These are phyloP conservation scores for Suillus brevipes DNA, from an alignment of 768 basidiomycete species.

Conservation along the genomic window DNA sequence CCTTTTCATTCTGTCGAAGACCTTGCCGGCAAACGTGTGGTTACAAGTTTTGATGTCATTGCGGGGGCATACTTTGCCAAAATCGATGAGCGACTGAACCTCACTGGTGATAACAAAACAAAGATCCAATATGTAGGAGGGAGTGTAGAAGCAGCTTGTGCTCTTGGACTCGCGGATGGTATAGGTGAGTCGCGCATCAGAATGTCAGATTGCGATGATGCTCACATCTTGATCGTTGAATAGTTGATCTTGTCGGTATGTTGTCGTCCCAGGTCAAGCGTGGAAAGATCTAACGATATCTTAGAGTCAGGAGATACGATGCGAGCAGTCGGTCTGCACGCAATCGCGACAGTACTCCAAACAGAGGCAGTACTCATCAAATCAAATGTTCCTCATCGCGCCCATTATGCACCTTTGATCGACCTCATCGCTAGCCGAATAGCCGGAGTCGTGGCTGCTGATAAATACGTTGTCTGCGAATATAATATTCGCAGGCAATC, in stretches of 20 bases:
- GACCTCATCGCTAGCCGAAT: constrained; percentile 74
- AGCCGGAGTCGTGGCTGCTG: constrained; percentile 86
- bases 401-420: constrained; percentile 66
- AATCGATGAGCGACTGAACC: constrained; percentile 55
- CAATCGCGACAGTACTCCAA: constrained; percentile 85
- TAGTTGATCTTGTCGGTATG: constrained; percentile 90
- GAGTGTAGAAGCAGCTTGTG: constrained; percentile 97
- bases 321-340: constrained; percentile 94
- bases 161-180: constrained; percentile 93
- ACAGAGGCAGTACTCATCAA: constrained; percentile 94
- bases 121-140: constrained; percentile 95
- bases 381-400: constrained; percentile 62
- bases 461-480: constrained; percentile 85
- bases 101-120: constrained; percentile 62
- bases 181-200: constrained; percentile 61
- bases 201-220: constrained; percentile 3
- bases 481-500: constrained; percentile 82
- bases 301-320: constrained; percentile 98
- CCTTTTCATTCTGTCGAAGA: constrained; percentile 71
- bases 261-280: constrained; percentile 37
- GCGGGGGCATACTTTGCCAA: constrained; percentile 73
- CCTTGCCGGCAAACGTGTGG: constrained; percentile 88
- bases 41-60: constrained; percentile 93
- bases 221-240: constrained; percentile 9
- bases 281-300: background rate